Evolutionary conservation across 129 eudicot genomes (phyloP).

Genomic region (Chrysanthemum makinoi): DNA sequence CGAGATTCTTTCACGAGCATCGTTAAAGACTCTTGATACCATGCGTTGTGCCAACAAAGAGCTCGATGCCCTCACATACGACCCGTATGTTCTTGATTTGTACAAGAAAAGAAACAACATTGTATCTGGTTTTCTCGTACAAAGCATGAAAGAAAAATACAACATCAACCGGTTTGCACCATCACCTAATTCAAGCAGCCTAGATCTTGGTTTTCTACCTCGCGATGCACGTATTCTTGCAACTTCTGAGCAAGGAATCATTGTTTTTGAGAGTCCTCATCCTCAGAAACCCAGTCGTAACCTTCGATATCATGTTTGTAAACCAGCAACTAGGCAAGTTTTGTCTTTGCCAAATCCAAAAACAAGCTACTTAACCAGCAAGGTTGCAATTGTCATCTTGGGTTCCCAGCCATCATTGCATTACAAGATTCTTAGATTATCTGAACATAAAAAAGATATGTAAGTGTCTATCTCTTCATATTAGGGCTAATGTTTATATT

Average conservation of each 20-base stretch:
- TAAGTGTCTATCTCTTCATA: too few relatives aligned
- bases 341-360: constrained; percentile 18
- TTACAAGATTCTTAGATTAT: constrained; percentile 22
- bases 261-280: background rate
- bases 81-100: constrained; percentile 4
- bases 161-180: constrained; percentile 8
- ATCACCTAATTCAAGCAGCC: background rate
- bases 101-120: constrained; percentile 20
- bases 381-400: constrained; percentile 12
- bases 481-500: too few relatives aligned
- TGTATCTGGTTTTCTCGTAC: constrained; percentile 22
- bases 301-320: constrained; percentile 14
- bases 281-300: too few relatives aligned
- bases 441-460: background rate
- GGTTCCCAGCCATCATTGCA: constrained; percentile 15
- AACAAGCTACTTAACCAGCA: background rate
- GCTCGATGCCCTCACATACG: background rate
- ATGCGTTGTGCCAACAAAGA: constrained; percentile 18
- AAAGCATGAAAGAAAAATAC: background rate
- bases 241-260: constrained; percentile 19
- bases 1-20: constrained; percentile 23
- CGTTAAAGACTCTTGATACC: constrained; percentile 13
- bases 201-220: constrained; percentile 21
- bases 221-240: constrained; percentile 12
- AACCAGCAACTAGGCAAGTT: constrained; percentile 20